These are phyloP conservation scores for Cyclanthera cordifolia DNA, from an alignment of 306 rosid species.

Conservation along the genomic window DNA sequence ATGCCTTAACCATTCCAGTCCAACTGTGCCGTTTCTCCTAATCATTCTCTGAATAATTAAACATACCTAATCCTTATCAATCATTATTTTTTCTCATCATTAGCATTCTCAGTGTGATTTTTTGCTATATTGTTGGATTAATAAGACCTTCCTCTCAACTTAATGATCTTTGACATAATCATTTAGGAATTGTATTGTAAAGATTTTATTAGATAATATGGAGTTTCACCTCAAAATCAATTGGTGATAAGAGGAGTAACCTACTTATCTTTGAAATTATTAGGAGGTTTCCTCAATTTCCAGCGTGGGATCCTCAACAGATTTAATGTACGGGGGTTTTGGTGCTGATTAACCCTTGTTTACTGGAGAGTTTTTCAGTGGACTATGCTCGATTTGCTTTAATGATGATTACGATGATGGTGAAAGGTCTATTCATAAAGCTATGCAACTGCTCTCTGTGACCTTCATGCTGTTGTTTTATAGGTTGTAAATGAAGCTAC, in stretches of 20 bases:
- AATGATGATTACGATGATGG: background rate
- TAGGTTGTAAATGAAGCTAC: conserved; percentile 89
- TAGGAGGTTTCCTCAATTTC: no score
- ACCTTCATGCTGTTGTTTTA: conserved; percentile 20
- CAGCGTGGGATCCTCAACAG: no score
- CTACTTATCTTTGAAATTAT: no score
- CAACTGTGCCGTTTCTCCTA: background rate
- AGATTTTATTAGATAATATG: no score
- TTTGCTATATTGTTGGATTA: background rate
- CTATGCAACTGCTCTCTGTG: conserved; percentile 7
- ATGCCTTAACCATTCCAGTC: conserved; percentile 2
- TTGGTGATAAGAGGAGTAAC: no score
- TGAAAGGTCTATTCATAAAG: conserved; percentile 2
- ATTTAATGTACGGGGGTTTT: background rate
- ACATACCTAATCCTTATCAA: background rate
- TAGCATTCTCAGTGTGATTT: background rate
- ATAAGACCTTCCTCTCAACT: background rate
- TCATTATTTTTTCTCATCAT: background rate
- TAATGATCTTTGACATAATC: no score
- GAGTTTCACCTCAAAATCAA: no score
- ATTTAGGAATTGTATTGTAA: no score
- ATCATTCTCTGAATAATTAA: background rate
- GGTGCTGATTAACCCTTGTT: background rate
- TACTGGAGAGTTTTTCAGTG: background rate
- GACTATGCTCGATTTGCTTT: background rate